Percentiles rank a stretch among this genome's conserved stretches.
Conservation (phyloP, 495 filamentous ascomycete species). For the Neurospora sp. region DNA sequence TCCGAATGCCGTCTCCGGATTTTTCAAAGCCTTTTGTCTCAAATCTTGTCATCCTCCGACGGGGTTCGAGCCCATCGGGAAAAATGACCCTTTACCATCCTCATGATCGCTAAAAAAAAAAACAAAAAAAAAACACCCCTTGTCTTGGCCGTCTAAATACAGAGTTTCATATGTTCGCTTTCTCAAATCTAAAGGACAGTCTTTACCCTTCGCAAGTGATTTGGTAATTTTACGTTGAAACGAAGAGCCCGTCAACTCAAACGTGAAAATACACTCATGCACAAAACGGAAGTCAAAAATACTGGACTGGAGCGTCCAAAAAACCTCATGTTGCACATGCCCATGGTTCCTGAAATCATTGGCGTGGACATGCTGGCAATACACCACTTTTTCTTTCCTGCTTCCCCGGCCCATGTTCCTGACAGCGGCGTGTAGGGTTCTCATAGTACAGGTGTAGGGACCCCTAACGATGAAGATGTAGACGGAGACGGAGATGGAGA, state of each 20-base stretch:
- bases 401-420: slow-evolving; percentile 3
- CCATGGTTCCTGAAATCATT: neutral
- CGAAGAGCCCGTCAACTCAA: neutral
- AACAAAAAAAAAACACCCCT: neutral
- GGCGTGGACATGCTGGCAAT: neutral
- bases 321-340: neutral
- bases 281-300: neutral
- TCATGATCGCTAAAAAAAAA: neutral
- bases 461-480: neutral
- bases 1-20: neutral
- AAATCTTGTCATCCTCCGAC: neutral
- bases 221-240: neutral
- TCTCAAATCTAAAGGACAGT: no score
- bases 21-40: neutral
- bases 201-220: neutral
- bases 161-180: neutral
- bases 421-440: neutral
- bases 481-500: neutral
- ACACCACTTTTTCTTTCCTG: neutral
- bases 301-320: neutral
- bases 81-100: neutral
- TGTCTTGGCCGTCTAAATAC: neutral
- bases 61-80: neutral
- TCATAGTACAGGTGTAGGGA: neutral
- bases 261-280: neutral